Base-by-base conservation (phyloP, 1,284 basidiomycete species). In the Quambalaria eucalypti region DNA sequence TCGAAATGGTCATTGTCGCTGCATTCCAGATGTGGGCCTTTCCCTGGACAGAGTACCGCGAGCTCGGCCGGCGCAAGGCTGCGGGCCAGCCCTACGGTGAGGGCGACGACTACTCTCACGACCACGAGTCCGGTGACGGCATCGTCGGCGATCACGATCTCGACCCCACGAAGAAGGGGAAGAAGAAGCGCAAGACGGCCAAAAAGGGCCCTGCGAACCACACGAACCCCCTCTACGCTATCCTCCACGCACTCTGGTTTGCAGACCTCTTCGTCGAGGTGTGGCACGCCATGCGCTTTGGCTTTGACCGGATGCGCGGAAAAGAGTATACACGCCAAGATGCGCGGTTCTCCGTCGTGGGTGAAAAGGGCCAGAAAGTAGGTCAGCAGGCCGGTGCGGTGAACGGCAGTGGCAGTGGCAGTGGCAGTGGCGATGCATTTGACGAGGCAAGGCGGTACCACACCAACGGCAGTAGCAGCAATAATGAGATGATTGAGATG, bases 1-100 rank as follows among this genome's bases (percentile, higher is more conserved):
- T 90, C 46, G 90, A 92, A 81, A 86, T 87, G 88, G 84, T 90
- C 33, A 78, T 89, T 71, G 89, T 90, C 73, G 80, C 87, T 7
- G 59, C 76, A 1, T 78, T 86, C 52, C 89, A 90, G 84, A 80
- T 82, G 77, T 90, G 87, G 85, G 86, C 89, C 0, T 91, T 89
- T 69, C 80, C 80, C 6, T 80, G 81, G 66, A 80, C 77, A 0
- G 87, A 89, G 59, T 90, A 91, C 74, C 25, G 19, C 4, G 40
- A 40, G 49, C 21, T 33, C 12, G 38, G 28, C 48, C 39, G 36
- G 30, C 28, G 36, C 23, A 51, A 23, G 26, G 44, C 21, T 9
- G 7, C 7, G 26, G 7, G n/a, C 44, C 42, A 46, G 42, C 4
- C 14, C 5, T 12, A 36, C 12, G 21, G 36, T 39, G 47, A 28